A percentile compares a stretch with the other conserved stretches of the same genome.
These are phyloP conservation scores for Naegleria lovaniensis DNA, from an alignment of 208 protist genomes.

Conservation along the genomic window DNA sequence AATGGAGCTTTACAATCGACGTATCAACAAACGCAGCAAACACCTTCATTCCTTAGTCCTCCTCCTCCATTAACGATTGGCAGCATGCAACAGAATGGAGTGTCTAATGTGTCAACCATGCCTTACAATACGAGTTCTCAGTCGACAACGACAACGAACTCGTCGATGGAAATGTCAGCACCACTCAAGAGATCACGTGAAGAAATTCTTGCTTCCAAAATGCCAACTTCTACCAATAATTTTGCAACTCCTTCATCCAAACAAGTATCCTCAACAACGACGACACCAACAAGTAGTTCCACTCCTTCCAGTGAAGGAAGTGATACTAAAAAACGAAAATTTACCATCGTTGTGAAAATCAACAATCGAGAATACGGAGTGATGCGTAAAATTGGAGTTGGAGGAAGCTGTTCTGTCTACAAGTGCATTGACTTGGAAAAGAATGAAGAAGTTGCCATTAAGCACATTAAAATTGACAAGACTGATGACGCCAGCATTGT, in stretches of 20 bases:
- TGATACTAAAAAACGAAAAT: neutral
- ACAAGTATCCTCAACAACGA: no score
- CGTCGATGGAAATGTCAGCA: no score
- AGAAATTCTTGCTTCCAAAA: neutral
- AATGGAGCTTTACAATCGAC: no score
- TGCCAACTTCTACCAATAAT: neutral
- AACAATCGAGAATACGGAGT: neutral
- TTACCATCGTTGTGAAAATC: neutral
- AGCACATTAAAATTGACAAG: slow-evolving; percentile 32
- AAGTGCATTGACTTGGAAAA: slow-evolving; percentile 16
- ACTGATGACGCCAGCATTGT: slow-evolving; percentile 24
- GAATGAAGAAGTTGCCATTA: slow-evolving; percentile 28
- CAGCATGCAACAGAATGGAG: neutral
- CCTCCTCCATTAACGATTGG: neutral
- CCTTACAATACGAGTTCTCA: no score
- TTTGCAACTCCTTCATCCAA: no score
- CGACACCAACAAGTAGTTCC: neutral
- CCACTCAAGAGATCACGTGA: neutral
- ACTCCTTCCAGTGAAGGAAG: neutral
- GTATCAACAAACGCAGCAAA: no score
- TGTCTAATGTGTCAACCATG: neutral
- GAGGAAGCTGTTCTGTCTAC: slow-evolving; percentile 54
- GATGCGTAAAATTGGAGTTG: slow-evolving; percentile 50
- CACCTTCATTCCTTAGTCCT: neutral
- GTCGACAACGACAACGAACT: no score